These are phyloP conservation scores for Claviceps pazoutovae DNA, from an alignment of 2,329 filamentous ascomycete species.

Conservation along the genomic window DNA sequence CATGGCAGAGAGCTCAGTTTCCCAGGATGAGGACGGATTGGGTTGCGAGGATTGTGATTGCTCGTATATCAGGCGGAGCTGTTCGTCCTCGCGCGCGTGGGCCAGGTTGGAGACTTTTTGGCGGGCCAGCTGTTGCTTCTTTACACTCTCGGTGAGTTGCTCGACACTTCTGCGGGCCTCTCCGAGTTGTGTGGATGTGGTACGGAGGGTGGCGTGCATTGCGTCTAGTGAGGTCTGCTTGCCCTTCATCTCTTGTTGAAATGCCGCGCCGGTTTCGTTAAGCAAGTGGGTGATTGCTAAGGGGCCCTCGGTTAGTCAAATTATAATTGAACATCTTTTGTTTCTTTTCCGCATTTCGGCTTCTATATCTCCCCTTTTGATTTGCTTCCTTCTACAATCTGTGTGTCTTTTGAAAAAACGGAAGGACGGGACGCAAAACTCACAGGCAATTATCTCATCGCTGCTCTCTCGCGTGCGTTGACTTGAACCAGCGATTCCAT, in stretches of 20 bases:
- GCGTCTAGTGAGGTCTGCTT: constrained; percentile 77
- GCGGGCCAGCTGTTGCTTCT: constrained; percentile 48
- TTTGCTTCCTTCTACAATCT: too few relatives aligned
- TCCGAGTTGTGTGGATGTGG: constrained; percentile 63
- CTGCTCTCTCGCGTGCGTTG: constrained; percentile 57
- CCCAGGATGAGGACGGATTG: constrained; percentile 36
- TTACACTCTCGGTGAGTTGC: constrained; percentile 50
- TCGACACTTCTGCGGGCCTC: constrained; percentile 65
- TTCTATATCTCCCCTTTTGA: too few relatives aligned
- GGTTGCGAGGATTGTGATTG: constrained; percentile 25
- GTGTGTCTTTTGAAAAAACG: not conserved
- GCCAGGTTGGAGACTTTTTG: constrained; percentile 68
- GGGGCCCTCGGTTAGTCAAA: not conserved
- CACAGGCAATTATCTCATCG: constrained; percentile 66
- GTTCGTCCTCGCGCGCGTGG: constrained; percentile 58
- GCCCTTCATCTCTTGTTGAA: constrained; percentile 64
- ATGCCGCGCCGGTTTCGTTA: constrained; percentile 62
- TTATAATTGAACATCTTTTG: not conserved
- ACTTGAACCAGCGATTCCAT: constrained; percentile 28
- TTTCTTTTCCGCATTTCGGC: too few relatives aligned
- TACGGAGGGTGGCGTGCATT: constrained; percentile 67
- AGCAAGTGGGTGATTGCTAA: constrained; percentile 72
- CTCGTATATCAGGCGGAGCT: constrained; percentile 32
- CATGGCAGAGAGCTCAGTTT: constrained; percentile 37
- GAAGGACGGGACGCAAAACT: constrained; percentile 23